phyloP scores from a whole-genome alignment of 768 basidiomycete species.

The Lactarius sp. region DNA sequence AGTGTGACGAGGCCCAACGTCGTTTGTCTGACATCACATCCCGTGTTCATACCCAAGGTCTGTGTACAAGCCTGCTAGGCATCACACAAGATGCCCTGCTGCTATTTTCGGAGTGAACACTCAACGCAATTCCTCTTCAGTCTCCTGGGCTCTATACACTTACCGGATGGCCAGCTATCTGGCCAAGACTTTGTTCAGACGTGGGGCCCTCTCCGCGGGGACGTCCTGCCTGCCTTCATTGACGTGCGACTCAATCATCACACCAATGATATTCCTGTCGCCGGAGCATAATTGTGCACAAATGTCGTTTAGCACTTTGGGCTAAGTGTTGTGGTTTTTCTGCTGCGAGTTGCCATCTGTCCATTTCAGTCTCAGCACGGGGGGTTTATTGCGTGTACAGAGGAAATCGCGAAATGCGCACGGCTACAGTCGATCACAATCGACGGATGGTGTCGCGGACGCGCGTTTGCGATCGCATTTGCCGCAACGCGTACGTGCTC shows the following conservation, averaged over 20 bases:
- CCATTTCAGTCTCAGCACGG: background rate
- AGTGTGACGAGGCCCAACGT: too few species aligned
- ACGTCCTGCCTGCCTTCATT: constrained; percentile 89
- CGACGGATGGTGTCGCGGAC: constrained; percentile 48
- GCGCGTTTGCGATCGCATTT: constrained; percentile 59
- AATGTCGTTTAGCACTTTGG: constrained; percentile 68
- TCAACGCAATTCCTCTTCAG: too few species aligned
- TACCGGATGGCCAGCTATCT: too few species aligned
- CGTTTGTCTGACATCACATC: too few species aligned
- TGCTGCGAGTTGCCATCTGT: constrained; percentile 90
- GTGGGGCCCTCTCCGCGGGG: constrained; percentile 47
- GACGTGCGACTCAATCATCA: constrained; percentile 97
- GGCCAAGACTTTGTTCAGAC: too few species aligned
- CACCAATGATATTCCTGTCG: constrained; percentile 73
- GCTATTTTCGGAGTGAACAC: too few species aligned
- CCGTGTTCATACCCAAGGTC: too few species aligned
- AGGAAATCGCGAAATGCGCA: background rate
- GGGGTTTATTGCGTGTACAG: background rate
- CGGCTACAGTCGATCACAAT: constrained; percentile 80
- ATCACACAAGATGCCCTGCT: too few species aligned
- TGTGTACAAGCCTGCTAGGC: too few species aligned
- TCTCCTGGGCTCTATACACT: too few species aligned
- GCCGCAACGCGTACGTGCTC: constrained; percentile 66
- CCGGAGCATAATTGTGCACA: constrained; percentile 71
- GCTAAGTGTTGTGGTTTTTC: constrained; percentile 92